Percentiles rank a stretch among this genome's conserved stretches.
Evolutionary conservation across 1,284 basidiomycete species (phyloP).

Genomic region (Rugosomyces carneus): DNA sequence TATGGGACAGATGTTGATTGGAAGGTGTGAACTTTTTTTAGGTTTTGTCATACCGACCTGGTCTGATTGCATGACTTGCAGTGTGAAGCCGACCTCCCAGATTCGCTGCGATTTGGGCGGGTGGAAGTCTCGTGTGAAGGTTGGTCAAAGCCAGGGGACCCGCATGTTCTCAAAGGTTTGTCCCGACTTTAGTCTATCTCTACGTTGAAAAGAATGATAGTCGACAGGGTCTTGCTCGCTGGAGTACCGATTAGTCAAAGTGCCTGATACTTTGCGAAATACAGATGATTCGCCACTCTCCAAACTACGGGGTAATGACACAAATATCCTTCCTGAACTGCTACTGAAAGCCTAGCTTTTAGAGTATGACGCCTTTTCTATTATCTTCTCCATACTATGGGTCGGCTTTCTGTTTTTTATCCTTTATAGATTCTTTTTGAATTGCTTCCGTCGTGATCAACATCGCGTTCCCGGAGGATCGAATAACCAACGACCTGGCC

Average conservation of each 20-base stretch:
- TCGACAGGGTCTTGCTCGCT: constrained; percentile 73
- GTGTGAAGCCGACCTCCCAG: constrained; percentile 89
- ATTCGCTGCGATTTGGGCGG: constrained; percentile 71
- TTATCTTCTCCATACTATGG: constrained; percentile 55
- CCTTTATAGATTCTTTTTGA: constrained; percentile 50
- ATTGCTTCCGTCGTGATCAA: constrained; percentile 37
- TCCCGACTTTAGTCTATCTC: constrained; percentile 1
- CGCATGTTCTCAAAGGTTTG: constrained; percentile 78
- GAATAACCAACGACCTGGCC: constrained; percentile 26
- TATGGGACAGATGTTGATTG: constrained; percentile 75
- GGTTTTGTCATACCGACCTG: not conserved
- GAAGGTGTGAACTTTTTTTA: constrained; percentile 49
- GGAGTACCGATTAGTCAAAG: constrained; percentile 70
- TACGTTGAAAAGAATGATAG: not conserved
- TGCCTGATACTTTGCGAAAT: constrained; percentile 44
- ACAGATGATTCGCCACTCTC: constrained; percentile 27
- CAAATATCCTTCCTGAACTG: not conserved
- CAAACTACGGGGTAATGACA: constrained; percentile 16
- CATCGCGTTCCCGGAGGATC: constrained; percentile 26
- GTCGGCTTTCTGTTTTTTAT: constrained; percentile 46
- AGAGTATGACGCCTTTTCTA: constrained; percentile 37
- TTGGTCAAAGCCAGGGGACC: constrained; percentile 75
- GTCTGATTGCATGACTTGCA: constrained; percentile 21
- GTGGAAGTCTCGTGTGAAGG: constrained; percentile 86
- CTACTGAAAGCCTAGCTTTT: not conserved